Base-by-base conservation (phyloP, 495 filamentous ascomycete genomes). In the Immersiella caudata region DNA sequence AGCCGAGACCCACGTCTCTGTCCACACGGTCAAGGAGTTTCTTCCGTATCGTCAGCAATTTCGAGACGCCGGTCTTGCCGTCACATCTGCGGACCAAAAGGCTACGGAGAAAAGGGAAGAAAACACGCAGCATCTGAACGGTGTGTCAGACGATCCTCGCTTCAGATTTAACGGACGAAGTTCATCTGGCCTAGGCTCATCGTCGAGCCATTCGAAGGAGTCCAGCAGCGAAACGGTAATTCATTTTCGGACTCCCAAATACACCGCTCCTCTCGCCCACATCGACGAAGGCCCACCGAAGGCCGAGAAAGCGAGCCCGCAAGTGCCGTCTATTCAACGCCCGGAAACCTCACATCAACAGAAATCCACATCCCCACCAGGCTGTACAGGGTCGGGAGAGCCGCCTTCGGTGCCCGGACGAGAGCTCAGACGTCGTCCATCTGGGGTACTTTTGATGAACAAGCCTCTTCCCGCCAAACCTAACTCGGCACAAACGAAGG, bases 51-150 rank as follows among this genome's bases (percentile, higher is more conserved):
- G 70, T 62, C 67, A 78, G 5, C 74, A 85, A 55, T 83, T 85
- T 49, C 73, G 70, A 65, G 74, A 75, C 52, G 81, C 80, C 33
- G 83, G 83, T 0, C 79, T 85, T 50, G 82, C 82, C 0, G 79
- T 85, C 4, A 85, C 83, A 25, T 83, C 83, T 14, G 62, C 66
- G 1, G 82, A 84, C 16, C 83, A 85, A 55, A 68, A 58, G 25
- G 60, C 60, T 0, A 27, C 51, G 7, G 55, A 21, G 20, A 59
- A 60, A 50, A 22, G n/a, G 27, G 1, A 46, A 49, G 56, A 24
- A 12, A 25, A 33, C 21, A 5, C 35, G 9, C 29, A 25, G 7
- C 35, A 55, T 21, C 66, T 51, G 1, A 57, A 25, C 21, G 62
- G 36, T 7, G 49, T 50, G 21, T 51, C 62, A 21, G 54, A 60